A percentile compares a stretch with the other conserved stretches of the same genome.
These are phyloP conservation scores for Candida montana DNA, from an alignment of 805 yeast genomes.

Conservation along the genomic window DNA sequence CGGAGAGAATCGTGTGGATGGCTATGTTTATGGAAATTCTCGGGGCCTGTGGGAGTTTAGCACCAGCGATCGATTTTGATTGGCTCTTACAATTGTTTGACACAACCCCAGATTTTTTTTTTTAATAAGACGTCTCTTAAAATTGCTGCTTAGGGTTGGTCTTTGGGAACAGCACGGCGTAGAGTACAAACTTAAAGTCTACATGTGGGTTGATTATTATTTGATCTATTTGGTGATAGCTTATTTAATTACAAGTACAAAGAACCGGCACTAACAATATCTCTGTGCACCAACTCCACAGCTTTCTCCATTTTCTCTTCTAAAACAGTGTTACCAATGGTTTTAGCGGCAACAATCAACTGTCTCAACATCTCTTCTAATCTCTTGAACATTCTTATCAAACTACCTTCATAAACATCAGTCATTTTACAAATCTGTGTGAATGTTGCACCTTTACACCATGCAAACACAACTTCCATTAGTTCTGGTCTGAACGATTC, in stretches of 20 bases:
- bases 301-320: conserved; percentile 87
- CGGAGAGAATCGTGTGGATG: not conserved
- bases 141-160: too few relatives aligned
- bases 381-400: conserved; percentile 91
- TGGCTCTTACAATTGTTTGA: too few relatives aligned
- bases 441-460: conserved; percentile 96
- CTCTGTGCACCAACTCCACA: conserved; percentile 84
- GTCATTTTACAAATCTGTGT: conserved; percentile 98
- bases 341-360: conserved; percentile 84
- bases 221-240: too few relatives aligned
- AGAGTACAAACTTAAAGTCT: too few relatives aligned
- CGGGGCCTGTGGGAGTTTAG: too few relatives aligned
- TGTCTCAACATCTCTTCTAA: conserved; percentile 91
- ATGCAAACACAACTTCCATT: conserved; percentile 94
- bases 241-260: conserved; percentile 57
- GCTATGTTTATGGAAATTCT: too few relatives aligned
- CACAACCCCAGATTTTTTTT: too few relatives aligned
- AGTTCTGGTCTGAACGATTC: conserved; percentile 88
- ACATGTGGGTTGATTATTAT: too few relatives aligned
- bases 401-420: conserved; percentile 95
- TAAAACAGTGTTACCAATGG: conserved; percentile 85
- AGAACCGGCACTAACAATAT: conserved; percentile 94
- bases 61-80: too few relatives aligned
- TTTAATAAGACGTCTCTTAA: too few relatives aligned
- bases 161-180: too few relatives aligned